Evolutionary conservation across 1,139 yeast genomes (phyloP), one percentile per base, ranked within the genome.

Genomic region (Torulaspora pretoriensis): DNA sequence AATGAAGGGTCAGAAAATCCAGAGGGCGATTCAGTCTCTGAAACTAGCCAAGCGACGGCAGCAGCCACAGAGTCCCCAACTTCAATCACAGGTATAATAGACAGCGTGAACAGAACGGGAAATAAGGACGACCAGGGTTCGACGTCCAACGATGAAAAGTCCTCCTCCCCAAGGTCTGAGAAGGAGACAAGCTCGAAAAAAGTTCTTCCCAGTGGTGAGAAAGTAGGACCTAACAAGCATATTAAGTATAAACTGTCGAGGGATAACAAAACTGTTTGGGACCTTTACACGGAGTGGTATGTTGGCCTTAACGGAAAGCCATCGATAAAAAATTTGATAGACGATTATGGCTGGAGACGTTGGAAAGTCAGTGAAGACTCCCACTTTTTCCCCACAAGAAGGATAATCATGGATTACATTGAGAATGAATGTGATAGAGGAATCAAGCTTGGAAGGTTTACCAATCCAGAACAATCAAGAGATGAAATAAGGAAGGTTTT

Each of bases 341-440:
- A 64, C 35, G 57, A 53, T 16, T 64, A 60, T 45, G 68, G 68
- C 5, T 62, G 60, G 58, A 54, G 68, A 38, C 56, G 67, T 14
- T 64, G 68, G 68, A 64, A 64, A 46, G 68, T 64, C 1, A 57
- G 60, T 36, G 67, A 63, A 7, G 68, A 64, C 48, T 64, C 68
- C 1, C 68, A 64, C 48, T 64, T 64, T 38, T 64, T 64, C 36
- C 68, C 68, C 4, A 64, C 68, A 8, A 56, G 68, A 43, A 54
- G 67, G 42, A 60, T 64, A 35, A 53, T 59, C 45, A 53, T 59
- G 59, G 58, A 64, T 52, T 58, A 61, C 57, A 54, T 66, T 47
- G 61, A 68, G 53, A 52, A 59, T 42, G 64, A 60, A 51, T 47
- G 57, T 48, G 55, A 56, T 44, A 43, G 65, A 17, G 67, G 68